Evolutionary conservation across 208 protist genomes (phyloP).

Genomic region (Wallacemonas sp.): DNA sequence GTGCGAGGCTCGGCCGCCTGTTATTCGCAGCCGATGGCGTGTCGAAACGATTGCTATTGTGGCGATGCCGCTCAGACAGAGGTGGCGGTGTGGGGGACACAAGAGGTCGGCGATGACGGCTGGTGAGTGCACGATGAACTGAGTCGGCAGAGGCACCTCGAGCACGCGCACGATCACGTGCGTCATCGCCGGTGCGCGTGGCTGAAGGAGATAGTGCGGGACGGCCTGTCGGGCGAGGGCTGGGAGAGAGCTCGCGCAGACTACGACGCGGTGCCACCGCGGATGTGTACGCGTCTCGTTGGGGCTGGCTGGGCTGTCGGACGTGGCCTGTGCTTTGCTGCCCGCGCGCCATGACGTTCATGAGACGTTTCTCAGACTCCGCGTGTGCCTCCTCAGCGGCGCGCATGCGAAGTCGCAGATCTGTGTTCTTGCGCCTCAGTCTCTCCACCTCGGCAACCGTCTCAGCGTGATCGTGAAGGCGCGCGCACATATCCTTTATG

Average conservation of each 20-base stretch:
- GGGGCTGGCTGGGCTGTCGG: neutral
- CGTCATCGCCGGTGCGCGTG: too few relatives aligned
- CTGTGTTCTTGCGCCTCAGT: slow-evolving; percentile 44
- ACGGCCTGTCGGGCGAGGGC: slow-evolving; percentile 1
- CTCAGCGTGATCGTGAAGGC: slow-evolving; percentile 56
- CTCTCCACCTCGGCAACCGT: slow-evolving; percentile 42
- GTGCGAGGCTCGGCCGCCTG: neutral
- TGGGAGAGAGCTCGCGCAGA: neutral
- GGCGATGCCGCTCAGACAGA: neutral
- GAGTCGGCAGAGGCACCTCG: too few relatives aligned
- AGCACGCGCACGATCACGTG: too few relatives aligned
- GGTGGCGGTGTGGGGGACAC: slow-evolving; percentile 24
- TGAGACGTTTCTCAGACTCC: neutral
- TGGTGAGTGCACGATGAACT: slow-evolving; percentile 2
- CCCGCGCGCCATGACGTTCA: neutral
- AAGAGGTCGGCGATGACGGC: slow-evolving; percentile 14
- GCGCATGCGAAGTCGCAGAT: slow-evolving; percentile 44
- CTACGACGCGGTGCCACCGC: too few relatives aligned
- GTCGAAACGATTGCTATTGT: neutral
- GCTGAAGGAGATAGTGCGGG: too few relatives aligned
- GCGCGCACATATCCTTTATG: slow-evolving; percentile 82
- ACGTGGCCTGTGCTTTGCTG: neutral
- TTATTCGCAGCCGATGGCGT: neutral
- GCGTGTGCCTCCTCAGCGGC: slow-evolving; percentile 40
- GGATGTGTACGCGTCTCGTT: too few relatives aligned